Evolutionary conservation across 2,329 filamentous ascomycete genomes (phyloP), one percentile per base, ranked within the genome.

Genomic region (Pseudogymnoascus sp.): DNA sequence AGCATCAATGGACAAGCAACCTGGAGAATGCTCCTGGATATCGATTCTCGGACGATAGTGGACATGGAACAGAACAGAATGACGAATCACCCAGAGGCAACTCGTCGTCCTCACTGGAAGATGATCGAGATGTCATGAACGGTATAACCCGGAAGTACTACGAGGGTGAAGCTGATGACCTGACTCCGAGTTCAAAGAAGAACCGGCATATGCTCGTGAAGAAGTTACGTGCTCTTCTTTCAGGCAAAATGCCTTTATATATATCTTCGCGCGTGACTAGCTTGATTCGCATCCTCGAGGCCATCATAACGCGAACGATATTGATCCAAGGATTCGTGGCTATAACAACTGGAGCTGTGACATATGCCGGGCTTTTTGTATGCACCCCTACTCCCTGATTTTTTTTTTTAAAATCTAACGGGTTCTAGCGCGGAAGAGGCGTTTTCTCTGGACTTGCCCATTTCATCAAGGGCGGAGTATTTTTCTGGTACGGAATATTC

Each of bases 391-490:
- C 39, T n/a, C 41, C 8, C 20, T 25, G 43, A 34, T 32, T 25
- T 28, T 32, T 6, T 16, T 4, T 25, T 22, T 22, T 22, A 22
- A 35, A 25, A 54, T 32, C 39, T 20, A 30, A 50, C 43, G 0
- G 22, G 3, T 9, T 35, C 18, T 65, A 91, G 88, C 86, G 88
- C 72, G 87, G 82, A 4, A 73, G 73, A 20, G 78, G 79, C 2
- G 77, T 97, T 62, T 95, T 92, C 77, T 91, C 86, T 67, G 90
- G 92, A 2, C 78, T 96, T 38, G 92, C 92, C 9, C 92, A 96
- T 70, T 95, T 90, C 78, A 84, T 96, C 73, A 97, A 96, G 72
- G 92, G 91, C 58, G 90, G 89, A 4, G 88, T 96, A 61, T 96
- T 97, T 78, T 90, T 96, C 75, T 92, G 89, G 85, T 89, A 95